Evolutionary conservation across 192 early-diverging fungal species (phyloP), one percentile per base, ranked within the genome.

Genomic region (Linnemannia hyalina): DNA sequence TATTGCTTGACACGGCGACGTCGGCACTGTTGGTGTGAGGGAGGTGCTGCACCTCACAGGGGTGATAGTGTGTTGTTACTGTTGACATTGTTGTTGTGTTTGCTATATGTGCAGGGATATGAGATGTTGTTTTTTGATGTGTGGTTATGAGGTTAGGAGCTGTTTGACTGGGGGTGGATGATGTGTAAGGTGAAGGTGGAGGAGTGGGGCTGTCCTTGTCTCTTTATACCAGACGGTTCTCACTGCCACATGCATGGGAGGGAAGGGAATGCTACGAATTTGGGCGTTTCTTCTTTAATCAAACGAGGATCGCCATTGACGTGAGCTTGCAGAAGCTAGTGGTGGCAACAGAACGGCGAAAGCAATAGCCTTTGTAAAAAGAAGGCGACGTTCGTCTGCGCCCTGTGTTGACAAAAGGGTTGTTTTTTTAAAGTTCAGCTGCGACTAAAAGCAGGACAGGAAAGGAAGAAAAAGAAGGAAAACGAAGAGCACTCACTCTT

Each of bases 301-400:
- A 26, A 65, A 7, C 1, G 11, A 65, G n/a, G 29, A 65, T 20
- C 2, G 18, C 18, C 16, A 22, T 18, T 52, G 11, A 32, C 9
- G 60, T 65, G 55, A 26, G 9, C 55, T 15, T 26, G 9, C n/a
- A 26, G 55, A 7, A 10, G 23, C 44, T 26, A 10, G 11, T 15
- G 60, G 60, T 65, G 60, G 60, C 29, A 65, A 65, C 60, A 65
- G 60, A 65, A 65, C 60, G 60, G 60, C 60, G 11, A 65, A 65
- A 65, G 13, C 0, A 65, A 15, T 32, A 8, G 26, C 11, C n/a
- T 1, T n/a, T n/a, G 10, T 63, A 65, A 60, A 22, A 65, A 65
- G 26, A 32, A 32, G 4, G 0, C 29, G 11, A 65, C 60, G 0
- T 65, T 65, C 7, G 29, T 11, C 60, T 65, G 60, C 60, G 60